A percentile compares a stretch with the other conserved stretches of the same genome.
Conservation (phyloP, 2,329 filamentous ascomycete genomes). For the Neopestalotiopsis rosae region DNA sequence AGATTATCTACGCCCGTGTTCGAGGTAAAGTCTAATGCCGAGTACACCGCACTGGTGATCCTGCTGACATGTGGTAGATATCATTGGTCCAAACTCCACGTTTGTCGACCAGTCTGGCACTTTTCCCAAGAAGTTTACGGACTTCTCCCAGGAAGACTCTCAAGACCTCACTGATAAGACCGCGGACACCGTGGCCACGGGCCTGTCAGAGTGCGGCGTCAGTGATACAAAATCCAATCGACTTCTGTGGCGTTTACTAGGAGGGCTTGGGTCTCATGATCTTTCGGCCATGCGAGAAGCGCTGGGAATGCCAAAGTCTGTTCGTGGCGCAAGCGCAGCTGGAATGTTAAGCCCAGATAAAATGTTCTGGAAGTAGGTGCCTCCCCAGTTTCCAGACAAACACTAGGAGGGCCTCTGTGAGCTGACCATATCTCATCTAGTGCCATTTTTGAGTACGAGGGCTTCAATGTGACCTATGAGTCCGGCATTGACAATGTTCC, state of each 20-base stretch:
- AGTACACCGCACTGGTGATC: background rate
- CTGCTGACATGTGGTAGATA: background rate
- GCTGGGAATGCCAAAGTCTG: background rate
- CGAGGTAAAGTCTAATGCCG: background rate
- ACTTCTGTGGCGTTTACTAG: background rate
- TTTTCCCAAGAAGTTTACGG: background rate
- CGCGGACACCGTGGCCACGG: background rate
- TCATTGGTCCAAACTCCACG: background rate
- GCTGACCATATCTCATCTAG: background rate
- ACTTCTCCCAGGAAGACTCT: background rate
- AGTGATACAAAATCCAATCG: background rate
- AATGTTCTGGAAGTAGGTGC: background rate
- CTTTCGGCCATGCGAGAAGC: background rate
- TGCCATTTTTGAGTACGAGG: background rate
- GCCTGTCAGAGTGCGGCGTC: background rate
- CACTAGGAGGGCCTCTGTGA: background rate
- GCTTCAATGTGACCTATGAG: conserved; percentile 53
- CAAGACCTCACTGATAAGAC: background rate
- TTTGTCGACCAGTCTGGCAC: background rate
- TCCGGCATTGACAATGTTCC: conserved; percentile 54
- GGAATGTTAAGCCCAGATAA: background rate
- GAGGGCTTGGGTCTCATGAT: background rate
- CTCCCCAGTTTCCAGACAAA: background rate
- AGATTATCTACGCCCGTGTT: conserved; percentile 1
- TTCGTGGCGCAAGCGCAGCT: background rate